phyloP scores from a whole-genome alignment of 208 protist species.

The Phytomonas sp. region DNA sequence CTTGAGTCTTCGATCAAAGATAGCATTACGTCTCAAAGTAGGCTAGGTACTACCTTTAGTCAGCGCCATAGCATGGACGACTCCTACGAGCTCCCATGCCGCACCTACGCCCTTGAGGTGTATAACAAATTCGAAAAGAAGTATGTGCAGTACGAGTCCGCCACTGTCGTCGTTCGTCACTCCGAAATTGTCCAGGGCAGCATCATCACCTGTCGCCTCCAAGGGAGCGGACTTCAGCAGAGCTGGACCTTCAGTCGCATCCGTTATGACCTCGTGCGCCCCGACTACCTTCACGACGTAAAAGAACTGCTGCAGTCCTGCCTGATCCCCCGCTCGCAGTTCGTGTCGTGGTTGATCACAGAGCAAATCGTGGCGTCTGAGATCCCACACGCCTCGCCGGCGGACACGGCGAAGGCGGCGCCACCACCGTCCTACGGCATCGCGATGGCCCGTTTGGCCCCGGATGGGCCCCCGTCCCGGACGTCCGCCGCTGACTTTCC shows the following conservation, averaged over 20 bases:
- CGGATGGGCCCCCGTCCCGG: not conserved
- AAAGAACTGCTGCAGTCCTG: conserved; percentile 49
- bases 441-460: not conserved
- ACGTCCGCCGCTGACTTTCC: not conserved
- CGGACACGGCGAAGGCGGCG: not conserved
- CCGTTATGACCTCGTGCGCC: conserved; percentile 62
- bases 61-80: conserved; percentile 12
- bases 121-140: conserved; percentile 77
- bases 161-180: conserved; percentile 58
- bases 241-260: conserved; percentile 56
- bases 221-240: conserved; percentile 1
- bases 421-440: not conserved
- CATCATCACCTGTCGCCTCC: conserved; percentile 40
- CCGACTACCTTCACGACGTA: conserved; percentile 66
- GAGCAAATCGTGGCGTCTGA: conserved; percentile 35
- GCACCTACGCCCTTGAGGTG: conserved; percentile 65
- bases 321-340: conserved; percentile 53
- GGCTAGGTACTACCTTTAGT: not conserved
- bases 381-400: not conserved
- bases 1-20: conserved; percentile 1
- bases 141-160: conserved; percentile 65
- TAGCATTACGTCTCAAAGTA: not conserved
- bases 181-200: conserved; percentile 67
- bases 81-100: conserved; percentile 21
- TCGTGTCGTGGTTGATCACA: conserved; percentile 55